A percentile compares a stretch with the other conserved stretches of the same genome.
These are phyloP conservation scores for Mortierella sp. DNA, from an alignment of 371 early-diverging fungal genomes.

Conservation along the genomic window DNA sequence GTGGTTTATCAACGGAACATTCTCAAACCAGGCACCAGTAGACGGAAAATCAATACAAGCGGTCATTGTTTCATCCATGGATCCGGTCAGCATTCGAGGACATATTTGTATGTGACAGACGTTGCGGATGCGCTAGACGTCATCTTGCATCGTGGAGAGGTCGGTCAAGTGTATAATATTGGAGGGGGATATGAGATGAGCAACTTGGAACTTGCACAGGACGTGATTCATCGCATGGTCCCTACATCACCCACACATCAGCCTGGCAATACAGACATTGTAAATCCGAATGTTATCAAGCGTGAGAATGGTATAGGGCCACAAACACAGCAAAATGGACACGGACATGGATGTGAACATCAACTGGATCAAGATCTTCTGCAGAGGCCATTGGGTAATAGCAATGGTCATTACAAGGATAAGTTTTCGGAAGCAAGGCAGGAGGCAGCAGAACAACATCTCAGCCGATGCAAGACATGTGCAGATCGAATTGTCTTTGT, in stretches of 20 bases:
- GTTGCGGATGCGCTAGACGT: constrained; percentile 79
- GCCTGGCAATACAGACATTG: no score
- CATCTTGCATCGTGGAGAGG: constrained; percentile 71
- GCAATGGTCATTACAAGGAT: neutral
- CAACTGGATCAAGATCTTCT: neutral
- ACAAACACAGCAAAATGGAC: neutral
- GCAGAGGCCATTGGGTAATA: neutral
- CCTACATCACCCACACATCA: neutral
- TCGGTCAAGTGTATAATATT: constrained; percentile 88
- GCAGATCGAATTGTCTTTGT: constrained; percentile 71
- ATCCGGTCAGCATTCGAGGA: constrained; percentile 80
- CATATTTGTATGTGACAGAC: constrained; percentile 84
- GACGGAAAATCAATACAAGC: neutral
- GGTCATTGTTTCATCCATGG: constrained; percentile 79
- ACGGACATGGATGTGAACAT: neutral
- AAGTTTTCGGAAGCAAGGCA: neutral
- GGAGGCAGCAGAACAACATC: constrained; percentile 13
- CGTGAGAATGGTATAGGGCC: neutral
- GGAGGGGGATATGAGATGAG: constrained; percentile 81
- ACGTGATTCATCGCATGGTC: constrained; percentile 68
- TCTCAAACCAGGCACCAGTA: neutral
- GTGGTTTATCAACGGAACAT: neutral
- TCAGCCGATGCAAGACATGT: constrained; percentile 14
- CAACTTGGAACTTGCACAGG: constrained; percentile 75
- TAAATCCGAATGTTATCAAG: no score